Evolutionary conservation across 1,139 yeast species (phyloP), one percentile per base, ranked within the genome.

Genomic region (Saccharomyces hybrid): DNA sequence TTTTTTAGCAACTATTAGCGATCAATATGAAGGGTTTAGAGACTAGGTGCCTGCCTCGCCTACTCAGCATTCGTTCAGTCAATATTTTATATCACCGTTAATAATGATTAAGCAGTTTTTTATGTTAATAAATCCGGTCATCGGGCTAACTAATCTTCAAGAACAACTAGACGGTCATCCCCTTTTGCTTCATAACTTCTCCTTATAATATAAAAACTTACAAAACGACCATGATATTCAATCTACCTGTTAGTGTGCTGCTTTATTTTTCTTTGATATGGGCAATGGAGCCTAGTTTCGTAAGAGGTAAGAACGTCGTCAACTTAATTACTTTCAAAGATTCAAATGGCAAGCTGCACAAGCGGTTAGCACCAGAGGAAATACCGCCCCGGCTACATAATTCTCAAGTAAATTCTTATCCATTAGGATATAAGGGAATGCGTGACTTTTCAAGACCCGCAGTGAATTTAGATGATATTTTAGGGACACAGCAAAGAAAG

Each of bases 281-380:
- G 25, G 26, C 25, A 20, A 20, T 38, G 25, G 25, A 38, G 26
- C 44, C 44, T 11, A 38, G 23, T 38, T 16, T 38, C 3, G 32
- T 31, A 9, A 38, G 14, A 27, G 52, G 49, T 8, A 57, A 56
- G 31, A 56, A 57, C 29, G 46, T 55, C 11, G 57, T 55, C 4
- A 47, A 49, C 26, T 34, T 56, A 31, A 42, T 47, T 29, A 29
- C 54, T 5, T 52, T 31, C 38, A 53, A 48, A 31, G 59, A 57
- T 44, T 46, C 34, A 42, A 41, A 55, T 26, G 59, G 59, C 5
- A 56, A 47, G 34, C n/a, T 53, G 13, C 55, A 52, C 28, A 57
- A 53, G 26, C 32, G 59, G 14, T 49, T 57, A 28, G 46, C 53
- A 7, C 48, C 57, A 23, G 54, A 51, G 9, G 53, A 48, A 38